Percentiles rank a stretch among this genome's conserved stretches.
Conservation (phyloP, 768 basidiomycete genomes). For the Russula sp. region DNA sequence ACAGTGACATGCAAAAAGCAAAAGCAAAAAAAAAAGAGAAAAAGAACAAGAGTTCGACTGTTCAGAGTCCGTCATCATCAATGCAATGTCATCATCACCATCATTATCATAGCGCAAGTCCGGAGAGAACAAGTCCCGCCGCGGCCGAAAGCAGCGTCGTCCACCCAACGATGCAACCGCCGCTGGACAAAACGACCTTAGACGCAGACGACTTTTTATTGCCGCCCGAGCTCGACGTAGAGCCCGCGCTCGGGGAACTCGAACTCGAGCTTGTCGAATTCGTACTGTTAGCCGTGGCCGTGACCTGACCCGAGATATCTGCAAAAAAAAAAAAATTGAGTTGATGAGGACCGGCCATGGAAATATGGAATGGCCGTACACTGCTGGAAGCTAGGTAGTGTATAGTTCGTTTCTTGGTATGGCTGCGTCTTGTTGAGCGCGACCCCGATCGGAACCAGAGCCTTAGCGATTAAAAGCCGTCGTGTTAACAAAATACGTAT, state of each 20-base stretch:
- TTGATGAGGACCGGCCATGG: neutral
- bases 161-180: neutral
- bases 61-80: no score
- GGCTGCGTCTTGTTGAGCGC: constrained; percentile 45
- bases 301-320: no score
- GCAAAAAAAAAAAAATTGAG: no score
- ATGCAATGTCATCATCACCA: no score
- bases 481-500: no score
- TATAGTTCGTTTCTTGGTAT: constrained; percentile 42
- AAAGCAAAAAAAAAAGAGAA: no score
- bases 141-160: neutral
- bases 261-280: no score
- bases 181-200: neutral
- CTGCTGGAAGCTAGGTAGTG: constrained; percentile 38
- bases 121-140: neutral
- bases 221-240: neutral
- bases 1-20: no score
- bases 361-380: constrained; percentile 34
- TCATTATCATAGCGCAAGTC: neutral
- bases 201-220: neutral
- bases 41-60: no score
- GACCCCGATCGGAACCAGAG: constrained; percentile 48
- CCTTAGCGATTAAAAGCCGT: constrained; percentile 8
- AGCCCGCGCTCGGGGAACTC: no score
- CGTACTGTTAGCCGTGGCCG: no score